Base-by-base conservation (phyloP, 129 eudicot species). In the Escallonia rubra region DNA sequence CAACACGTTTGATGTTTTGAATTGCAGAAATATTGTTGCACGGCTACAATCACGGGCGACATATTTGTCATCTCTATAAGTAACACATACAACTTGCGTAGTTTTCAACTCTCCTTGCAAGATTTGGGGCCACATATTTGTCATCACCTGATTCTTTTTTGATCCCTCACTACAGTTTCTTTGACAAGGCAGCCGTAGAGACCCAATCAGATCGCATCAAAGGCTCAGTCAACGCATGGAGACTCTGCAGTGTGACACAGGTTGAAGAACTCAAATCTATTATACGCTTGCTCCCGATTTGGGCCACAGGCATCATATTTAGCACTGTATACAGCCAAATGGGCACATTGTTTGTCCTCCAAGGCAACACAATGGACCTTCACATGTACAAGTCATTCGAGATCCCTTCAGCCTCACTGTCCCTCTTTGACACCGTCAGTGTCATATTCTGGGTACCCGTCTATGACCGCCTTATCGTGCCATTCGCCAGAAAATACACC, bases 371-470 rank as follows among this genome's bases (percentile, higher is more conserved):
- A 41, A 85, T 90, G 95, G 76, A 76, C 61, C 80, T 68, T 7
- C 76, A 74, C 59, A 53, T 80, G 52, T 74, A 69, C 66, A n/a
- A 61, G 6, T 62, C 76, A 5, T 87, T 90, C 66, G 5, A 72
- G 44, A 90, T 90, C 75, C 96, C 97, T 4, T 70, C 96, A 0
- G 97, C 97, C 6, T 67, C 97, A 13, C 74, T 90, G 12, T 82
- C 88, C 71, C 72, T 85, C 15, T 85, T 90, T 59, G 92, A 90
- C 79, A 86, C 90, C 0, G 41, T 90, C 38, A 85, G 95, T 56
- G 97, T 90, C 72, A 71, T 90, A n/a, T 82, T 87, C 64, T 84
- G 97, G 91, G 91, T 80, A 14, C 92, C 89, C 3, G 80, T 87
- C 15, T 90, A 87, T 40, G 95, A 84, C 72, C 77, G 51, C 2